Evolutionary conservation across 768 basidiomycete genomes (phyloP).

Genomic region (button mushroom (Agaricus bisporus)): DNA sequence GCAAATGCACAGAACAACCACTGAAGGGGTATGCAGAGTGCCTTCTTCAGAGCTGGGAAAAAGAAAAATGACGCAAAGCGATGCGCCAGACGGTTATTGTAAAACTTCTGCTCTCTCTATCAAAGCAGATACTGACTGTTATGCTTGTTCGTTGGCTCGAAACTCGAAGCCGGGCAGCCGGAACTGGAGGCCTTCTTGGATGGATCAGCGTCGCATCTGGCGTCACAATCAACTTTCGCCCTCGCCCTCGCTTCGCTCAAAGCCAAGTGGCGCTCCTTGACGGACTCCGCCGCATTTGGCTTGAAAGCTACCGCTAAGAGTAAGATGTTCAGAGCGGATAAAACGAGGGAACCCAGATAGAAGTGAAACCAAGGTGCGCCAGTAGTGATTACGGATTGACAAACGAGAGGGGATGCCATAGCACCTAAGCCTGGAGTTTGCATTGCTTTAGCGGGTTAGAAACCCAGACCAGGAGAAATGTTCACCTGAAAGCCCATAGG

Average conservation of each 20-base stretch:
- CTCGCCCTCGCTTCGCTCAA: background rate
- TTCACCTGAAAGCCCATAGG: constrained; percentile 36
- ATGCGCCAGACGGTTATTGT: background rate
- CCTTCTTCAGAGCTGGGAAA: constrained; percentile 29
- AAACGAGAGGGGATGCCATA: constrained; percentile 48
- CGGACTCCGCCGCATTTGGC: constrained; percentile 27
- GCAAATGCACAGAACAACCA: constrained; percentile 44
- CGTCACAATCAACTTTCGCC: background rate
- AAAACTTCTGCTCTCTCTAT: background rate
- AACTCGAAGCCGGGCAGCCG: background rate
- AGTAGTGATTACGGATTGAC: constrained; percentile 42
- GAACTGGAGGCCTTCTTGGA: background rate
- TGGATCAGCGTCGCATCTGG: background rate
- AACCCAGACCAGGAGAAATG: background rate
- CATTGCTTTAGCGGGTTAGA: background rate
- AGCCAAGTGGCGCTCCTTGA: background rate
- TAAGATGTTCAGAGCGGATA: constrained; percentile 35
- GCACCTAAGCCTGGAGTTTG: constrained; percentile 39
- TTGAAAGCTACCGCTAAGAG: constrained; percentile 38
- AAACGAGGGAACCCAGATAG: constrained; percentile 49
- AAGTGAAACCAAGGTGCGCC: constrained; percentile 53
- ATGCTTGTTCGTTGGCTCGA: background rate
- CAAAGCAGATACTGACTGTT: constrained; percentile 12
- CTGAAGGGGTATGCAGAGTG: constrained; percentile 35
- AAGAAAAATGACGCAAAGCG: background rate